Percentiles rank a stretch among this genome's conserved stretches.
Evolutionary conservation across 2,329 filamentous ascomycete species (phyloP).

Genomic region (Raffaelea arxii): DNA sequence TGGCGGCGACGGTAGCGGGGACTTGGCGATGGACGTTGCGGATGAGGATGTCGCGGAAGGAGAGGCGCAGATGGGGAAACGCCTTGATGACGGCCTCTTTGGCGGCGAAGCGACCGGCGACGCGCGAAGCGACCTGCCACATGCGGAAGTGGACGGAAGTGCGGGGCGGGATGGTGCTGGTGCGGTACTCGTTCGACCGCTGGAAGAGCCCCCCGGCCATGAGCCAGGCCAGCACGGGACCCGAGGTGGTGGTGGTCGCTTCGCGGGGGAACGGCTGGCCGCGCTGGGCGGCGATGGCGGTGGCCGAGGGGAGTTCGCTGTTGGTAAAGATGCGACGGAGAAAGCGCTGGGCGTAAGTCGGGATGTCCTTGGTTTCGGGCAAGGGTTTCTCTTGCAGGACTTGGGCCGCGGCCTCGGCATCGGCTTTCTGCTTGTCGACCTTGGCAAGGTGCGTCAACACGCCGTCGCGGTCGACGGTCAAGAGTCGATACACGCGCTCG

Average conservation of each 20-base stretch:
- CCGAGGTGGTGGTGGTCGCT: neutral
- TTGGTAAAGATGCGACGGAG: conserved; percentile 36
- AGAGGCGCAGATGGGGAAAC: conserved; percentile 46
- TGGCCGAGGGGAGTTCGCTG: conserved; percentile 22
- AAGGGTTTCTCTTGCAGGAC: no score
- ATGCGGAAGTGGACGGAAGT: conserved; percentile 11
- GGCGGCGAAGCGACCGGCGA: conserved; percentile 53
- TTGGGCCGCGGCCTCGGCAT: no score
- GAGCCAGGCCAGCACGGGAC: conserved; percentile 6
- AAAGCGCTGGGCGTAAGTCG: conserved; percentile 29
- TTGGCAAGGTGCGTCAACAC: no score
- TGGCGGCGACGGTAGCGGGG: conserved; percentile 4
- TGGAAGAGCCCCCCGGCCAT: neutral
- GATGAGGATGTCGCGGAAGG: conserved; percentile 52
- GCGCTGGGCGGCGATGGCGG: neutral
- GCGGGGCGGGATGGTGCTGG: neutral
- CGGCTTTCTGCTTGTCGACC: no score
- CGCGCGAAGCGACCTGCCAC: conserved; percentile 28
- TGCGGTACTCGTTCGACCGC: neutral
- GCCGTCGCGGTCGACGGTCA: neutral
- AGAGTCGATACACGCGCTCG: conserved; percentile 43
- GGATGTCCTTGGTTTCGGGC: neutral
- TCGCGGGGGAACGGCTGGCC: no score
- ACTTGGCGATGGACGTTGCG: neutral
- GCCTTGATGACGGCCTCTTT: conserved; percentile 72